These are phyloP conservation scores for Crithidia expoeki DNA, from an alignment of 208 protist genomes.

Conservation along the genomic window DNA sequence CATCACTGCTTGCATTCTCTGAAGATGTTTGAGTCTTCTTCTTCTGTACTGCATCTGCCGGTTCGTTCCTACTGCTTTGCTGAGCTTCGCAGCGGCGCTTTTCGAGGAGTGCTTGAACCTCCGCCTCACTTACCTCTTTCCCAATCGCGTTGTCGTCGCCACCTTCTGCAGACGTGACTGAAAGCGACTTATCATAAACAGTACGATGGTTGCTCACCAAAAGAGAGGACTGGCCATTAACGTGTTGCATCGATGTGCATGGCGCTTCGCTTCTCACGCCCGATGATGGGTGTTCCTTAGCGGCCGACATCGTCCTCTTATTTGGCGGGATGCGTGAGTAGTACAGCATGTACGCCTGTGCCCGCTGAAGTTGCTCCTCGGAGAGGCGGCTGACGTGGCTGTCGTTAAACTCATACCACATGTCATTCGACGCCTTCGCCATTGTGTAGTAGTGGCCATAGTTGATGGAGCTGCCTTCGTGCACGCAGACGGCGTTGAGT, in stretches of 20 bases:
- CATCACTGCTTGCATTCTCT: not conserved
- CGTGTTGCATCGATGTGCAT: not conserved
- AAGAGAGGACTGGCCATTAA: not conserved
- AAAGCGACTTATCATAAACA: not conserved
- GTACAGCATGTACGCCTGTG: constrained; percentile 92
- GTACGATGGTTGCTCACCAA: not conserved
- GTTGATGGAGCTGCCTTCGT: constrained; percentile 76
- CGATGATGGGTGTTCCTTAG: not conserved
- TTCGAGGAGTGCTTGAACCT: constrained; percentile 24
- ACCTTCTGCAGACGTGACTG: not conserved
- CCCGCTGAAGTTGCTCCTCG: constrained; percentile 61
- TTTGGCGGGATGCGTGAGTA: constrained; percentile 59
- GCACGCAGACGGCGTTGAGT: constrained; percentile 89
- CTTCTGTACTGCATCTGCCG: not conserved
- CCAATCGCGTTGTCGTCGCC: constrained; percentile 13
- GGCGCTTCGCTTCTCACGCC: no score
- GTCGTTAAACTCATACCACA: constrained; percentile 92
- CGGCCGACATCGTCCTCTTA: not conserved
- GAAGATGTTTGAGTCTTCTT: not conserved
- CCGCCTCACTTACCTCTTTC: constrained; percentile 30
- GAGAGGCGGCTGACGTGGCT: constrained; percentile 58
- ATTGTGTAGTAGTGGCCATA: constrained; percentile 93
- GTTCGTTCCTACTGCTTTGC: not conserved
- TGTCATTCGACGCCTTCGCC: constrained; percentile 78
- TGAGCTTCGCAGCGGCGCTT: not conserved